Conservation (phyloP, 257 asterid species). For the Solanum bukasovii region DNA sequence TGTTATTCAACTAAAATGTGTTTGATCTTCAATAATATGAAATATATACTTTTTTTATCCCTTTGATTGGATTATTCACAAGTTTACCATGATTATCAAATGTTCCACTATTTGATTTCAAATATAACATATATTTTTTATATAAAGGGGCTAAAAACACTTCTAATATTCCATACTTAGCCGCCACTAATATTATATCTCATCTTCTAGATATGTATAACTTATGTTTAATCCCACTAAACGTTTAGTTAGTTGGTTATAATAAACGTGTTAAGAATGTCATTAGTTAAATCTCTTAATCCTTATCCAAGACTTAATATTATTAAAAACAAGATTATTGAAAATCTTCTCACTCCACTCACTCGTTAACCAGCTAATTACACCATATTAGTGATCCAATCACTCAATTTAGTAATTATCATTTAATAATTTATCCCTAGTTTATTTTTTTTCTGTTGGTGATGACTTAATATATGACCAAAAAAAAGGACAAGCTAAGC, state of each 20-base stretch:
- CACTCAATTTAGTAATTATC: background rate
- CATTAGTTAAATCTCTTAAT: conserved; percentile 1
- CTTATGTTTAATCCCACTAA: background rate
- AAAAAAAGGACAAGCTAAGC: background rate
- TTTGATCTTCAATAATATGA: too few species aligned
- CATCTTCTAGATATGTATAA: background rate
- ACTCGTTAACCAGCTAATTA: background rate
- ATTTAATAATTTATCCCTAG: background rate
- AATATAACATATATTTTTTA: too few species aligned
- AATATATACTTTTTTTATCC: too few species aligned
- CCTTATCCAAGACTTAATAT: background rate
- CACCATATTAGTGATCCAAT: background rate
- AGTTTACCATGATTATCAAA: too few species aligned
- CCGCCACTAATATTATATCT: background rate
- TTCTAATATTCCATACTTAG: background rate
- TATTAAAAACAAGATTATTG: background rate
- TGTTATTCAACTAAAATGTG: too few species aligned
- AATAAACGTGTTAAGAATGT: background rate
- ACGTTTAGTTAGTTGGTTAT: conserved; percentile 16
- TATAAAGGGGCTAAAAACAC: too few species aligned
- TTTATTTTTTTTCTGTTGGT: background rate
- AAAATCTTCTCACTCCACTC: background rate
- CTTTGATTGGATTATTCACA: too few species aligned
- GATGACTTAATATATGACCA: background rate
- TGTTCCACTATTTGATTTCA: too few species aligned